Conservation (phyloP, 2,329 filamentous ascomycete species). For the Colletotrichum nymphaeae region DNA sequence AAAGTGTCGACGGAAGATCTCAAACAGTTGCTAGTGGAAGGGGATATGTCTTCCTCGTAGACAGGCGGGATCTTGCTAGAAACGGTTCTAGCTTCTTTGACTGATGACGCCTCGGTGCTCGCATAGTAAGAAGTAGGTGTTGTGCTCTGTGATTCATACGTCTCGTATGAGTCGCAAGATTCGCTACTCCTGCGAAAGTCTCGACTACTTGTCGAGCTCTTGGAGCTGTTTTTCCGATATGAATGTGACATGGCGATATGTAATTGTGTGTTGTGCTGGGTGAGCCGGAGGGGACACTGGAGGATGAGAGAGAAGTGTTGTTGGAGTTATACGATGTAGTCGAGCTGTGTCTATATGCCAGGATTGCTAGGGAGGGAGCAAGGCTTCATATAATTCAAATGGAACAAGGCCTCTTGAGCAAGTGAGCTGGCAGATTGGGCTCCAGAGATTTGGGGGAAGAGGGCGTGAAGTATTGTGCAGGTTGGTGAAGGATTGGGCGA, state of each 20-base stretch:
- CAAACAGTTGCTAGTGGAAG: slow-evolving; percentile 55
- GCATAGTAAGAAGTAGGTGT: slow-evolving; percentile 58
- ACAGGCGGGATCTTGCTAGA: slow-evolving; percentile 38
- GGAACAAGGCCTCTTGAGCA: neutral
- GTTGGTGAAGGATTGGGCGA: slow-evolving; percentile 29
- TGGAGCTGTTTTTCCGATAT: slow-evolving; percentile 50
- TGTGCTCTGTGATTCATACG: slow-evolving; percentile 59
- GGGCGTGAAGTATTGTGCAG: slow-evolving; percentile 20
- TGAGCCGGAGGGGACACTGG: neutral
- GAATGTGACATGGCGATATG: slow-evolving; percentile 45
- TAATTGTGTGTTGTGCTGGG: neutral
- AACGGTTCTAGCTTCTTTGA: slow-evolving; percentile 42
- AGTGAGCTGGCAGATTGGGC: slow-evolving; percentile 2
- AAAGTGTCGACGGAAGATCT: slow-evolving; percentile 82
- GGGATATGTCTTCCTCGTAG: slow-evolving; percentile 49
- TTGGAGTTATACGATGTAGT: slow-evolving; percentile 8
- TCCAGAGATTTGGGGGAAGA: slow-evolving; percentile 2
- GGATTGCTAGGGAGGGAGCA: slow-evolving; percentile 10
- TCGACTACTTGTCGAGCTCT: slow-evolving; percentile 51
- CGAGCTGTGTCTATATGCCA: neutral
- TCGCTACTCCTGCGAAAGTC: slow-evolving; percentile 56
- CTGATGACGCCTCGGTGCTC: slow-evolving; percentile 50
- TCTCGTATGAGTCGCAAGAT: slow-evolving; percentile 53
- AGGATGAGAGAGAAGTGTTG: neutral
- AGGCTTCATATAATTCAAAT: slow-evolving; percentile 32